A percentile compares a stretch with the other conserved stretches of the same genome.
These are phyloP conservation scores for Lippia alba DNA, from an alignment of 305 asterid species.

Conservation along the genomic window DNA sequence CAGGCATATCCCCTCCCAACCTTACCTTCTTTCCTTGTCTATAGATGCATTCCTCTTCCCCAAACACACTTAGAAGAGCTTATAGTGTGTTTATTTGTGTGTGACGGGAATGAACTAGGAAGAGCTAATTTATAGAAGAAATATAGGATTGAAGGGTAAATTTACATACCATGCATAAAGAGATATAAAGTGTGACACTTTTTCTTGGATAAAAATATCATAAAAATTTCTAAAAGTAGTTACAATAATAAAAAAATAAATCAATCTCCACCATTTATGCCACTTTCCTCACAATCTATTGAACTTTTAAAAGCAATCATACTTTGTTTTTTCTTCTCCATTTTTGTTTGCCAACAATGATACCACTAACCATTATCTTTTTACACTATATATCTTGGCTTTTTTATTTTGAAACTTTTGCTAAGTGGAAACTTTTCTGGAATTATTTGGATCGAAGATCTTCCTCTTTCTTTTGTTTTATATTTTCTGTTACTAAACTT, in stretches of 20 bases:
- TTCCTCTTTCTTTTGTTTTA: not conserved
- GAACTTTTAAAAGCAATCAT: slow-evolving; percentile 32
- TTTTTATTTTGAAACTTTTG: not conserved
- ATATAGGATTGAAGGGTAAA: slow-evolving; percentile 1
- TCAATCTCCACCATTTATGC: slow-evolving; percentile 7
- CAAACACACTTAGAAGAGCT: not conserved
- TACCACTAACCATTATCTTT: slow-evolving; percentile 12
- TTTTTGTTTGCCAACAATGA: slow-evolving; percentile 38
- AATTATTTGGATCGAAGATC: not conserved
- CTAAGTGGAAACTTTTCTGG: slow-evolving; percentile 15
- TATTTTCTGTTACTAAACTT: too few species aligned
- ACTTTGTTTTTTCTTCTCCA: slow-evolving; percentile 11
- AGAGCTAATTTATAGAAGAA: slow-evolving; percentile 30
- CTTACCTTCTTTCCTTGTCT: slow-evolving; percentile 14
- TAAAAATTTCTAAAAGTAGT: slow-evolving; percentile 23
- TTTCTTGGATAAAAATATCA: slow-evolving; percentile 7
- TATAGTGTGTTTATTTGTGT: not conserved
- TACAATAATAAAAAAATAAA: not conserved
- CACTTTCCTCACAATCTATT: slow-evolving; percentile 14
- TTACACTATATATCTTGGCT: not conserved
- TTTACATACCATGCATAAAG: slow-evolving; percentile 35
- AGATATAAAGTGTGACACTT: slow-evolving; percentile 16
- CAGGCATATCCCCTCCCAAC: slow-evolving; percentile 51
- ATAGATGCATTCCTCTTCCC: not conserved
- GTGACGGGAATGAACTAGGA: slow-evolving; percentile 1